Conservation (phyloP, 306 rosid genomes). For the Pueraria montana region DNA sequence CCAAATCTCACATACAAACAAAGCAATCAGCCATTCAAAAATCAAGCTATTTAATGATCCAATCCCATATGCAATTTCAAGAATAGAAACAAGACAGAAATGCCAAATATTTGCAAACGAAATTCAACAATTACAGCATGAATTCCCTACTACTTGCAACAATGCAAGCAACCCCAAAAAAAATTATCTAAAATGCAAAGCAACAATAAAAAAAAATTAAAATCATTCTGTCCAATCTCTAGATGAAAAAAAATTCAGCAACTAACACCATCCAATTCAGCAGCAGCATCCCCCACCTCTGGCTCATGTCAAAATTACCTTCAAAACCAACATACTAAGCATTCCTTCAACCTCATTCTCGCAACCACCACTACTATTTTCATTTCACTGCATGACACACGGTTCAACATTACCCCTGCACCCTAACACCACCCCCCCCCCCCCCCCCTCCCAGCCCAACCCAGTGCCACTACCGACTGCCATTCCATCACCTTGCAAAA, state of each 20-base stretch:
- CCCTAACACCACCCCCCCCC: background rate
- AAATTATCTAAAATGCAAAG: background rate
- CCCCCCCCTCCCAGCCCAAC: background rate
- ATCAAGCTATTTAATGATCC: background rate
- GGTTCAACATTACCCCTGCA: slow-evolving; percentile 24
- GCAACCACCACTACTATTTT: slow-evolving; percentile 4
- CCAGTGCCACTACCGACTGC: slow-evolving; percentile 4
- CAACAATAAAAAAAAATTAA: background rate
- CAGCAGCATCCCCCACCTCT: slow-evolving; percentile 23
- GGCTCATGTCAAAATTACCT: background rate
- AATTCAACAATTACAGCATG: background rate
- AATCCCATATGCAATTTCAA: slow-evolving; percentile 30
- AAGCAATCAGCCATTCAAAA: slow-evolving; percentile 39
- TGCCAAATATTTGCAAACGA: slow-evolving; percentile 10
- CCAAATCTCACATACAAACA: slow-evolving; percentile 47
- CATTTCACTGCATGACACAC: slow-evolving; percentile 11
- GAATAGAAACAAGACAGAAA: slow-evolving; percentile 18
- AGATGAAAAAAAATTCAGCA: slow-evolving; percentile 3
- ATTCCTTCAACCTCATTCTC: background rate
- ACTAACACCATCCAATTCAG: slow-evolving; percentile 18
- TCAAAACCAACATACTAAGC: slow-evolving; percentile 19
- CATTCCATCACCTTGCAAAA: slow-evolving; percentile 6
- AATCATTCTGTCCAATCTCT: background rate
- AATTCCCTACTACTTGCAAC: slow-evolving; percentile 9
- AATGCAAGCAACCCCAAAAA: slow-evolving; percentile 1